Conservation (phyloP, 2,329 filamentous ascomycete genomes). For the Celoporthe dispersa region DNA sequence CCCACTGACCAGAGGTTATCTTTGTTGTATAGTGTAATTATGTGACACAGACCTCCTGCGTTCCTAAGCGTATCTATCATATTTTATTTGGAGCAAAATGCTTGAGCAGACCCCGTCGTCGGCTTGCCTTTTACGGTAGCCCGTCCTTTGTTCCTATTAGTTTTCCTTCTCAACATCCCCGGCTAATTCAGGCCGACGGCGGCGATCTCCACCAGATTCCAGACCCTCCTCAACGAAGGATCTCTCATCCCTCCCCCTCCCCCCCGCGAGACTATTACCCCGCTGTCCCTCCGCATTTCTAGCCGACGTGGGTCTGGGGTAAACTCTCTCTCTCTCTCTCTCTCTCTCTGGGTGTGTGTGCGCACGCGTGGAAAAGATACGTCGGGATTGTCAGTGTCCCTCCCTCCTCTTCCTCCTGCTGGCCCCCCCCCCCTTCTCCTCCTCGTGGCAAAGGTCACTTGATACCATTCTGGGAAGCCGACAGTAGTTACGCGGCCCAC, state of each 20-base stretch:
- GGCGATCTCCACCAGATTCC: neutral
- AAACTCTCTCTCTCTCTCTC: neutral
- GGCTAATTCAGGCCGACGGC: neutral
- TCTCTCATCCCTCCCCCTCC: neutral
- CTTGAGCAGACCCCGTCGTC: neutral
- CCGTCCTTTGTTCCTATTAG: neutral
- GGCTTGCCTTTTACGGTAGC: constrained; percentile 27
- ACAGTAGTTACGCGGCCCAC: neutral
- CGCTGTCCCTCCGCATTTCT: constrained; percentile 17
- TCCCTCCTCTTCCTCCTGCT: neutral
- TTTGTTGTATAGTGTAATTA: no score
- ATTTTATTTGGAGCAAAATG: neutral
- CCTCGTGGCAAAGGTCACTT: neutral
- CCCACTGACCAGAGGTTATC: no score
- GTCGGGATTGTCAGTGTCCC: neutral
- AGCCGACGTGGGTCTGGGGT: neutral
- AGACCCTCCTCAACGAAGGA: neutral
- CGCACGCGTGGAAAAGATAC: neutral
- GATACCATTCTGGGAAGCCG: constrained; percentile 3
- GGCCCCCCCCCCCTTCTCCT: neutral
- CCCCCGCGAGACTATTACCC: constrained; percentile 4
- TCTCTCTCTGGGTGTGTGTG: neutral
- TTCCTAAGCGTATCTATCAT: neutral
- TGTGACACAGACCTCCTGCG: no score
- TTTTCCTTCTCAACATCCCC: neutral